Conservation (phyloP, 306 rosid genomes). For the Quercus glauca region DNA sequence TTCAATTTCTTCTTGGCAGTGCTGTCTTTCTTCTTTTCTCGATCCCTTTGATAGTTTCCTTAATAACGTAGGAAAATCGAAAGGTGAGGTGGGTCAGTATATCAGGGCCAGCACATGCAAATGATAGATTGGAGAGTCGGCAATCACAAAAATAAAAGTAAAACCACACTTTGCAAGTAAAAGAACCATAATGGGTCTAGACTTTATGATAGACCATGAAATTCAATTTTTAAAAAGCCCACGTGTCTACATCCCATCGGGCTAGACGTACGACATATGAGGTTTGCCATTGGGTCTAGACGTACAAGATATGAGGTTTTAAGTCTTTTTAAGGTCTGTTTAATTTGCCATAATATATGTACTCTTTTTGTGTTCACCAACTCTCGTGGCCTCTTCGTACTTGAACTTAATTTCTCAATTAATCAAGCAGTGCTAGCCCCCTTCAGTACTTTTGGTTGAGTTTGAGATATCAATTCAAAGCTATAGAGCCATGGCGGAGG, state of each 20-base stretch:
- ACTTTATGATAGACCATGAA: background rate
- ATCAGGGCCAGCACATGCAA: conserved; percentile 13
- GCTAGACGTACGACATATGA: no score
- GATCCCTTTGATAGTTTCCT: no score
- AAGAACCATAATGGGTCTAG: background rate
- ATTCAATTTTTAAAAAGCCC: background rate
- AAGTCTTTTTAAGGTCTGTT: background rate
- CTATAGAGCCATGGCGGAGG: conserved; percentile 23
- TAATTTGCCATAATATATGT: no score
- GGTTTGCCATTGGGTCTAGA: background rate
- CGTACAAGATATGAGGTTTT: no score
- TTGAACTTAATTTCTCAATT: background rate
- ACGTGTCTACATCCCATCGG: conserved; percentile 28
- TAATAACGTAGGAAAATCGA: no score
- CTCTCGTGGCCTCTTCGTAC: background rate
- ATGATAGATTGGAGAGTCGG: conserved; percentile 6
- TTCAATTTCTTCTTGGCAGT: no score
- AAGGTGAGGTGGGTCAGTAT: no score
- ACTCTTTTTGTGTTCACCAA: no score
- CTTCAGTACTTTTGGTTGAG: conserved; percentile 15
- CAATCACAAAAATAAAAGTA: background rate
- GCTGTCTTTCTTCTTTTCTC: no score
- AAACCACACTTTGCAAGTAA: background rate
- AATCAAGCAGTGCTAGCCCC: background rate
- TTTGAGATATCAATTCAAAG: conserved; percentile 10